Evolutionary conservation across 352 stramenopile species (phyloP).

Genomic region (Phytopythium mirpurense): DNA sequence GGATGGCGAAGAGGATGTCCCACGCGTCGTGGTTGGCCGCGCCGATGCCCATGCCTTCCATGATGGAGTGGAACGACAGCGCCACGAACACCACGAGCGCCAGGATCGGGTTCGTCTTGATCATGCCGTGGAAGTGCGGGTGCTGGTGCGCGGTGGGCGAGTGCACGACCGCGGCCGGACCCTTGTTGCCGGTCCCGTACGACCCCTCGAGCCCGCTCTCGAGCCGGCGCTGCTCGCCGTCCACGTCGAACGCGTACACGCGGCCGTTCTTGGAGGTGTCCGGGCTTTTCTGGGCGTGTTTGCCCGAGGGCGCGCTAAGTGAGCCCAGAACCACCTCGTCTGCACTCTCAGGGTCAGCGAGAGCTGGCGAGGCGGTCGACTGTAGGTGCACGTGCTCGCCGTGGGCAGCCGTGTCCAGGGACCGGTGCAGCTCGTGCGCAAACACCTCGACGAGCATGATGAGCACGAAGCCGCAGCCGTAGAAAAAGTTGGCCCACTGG

Average conservation of each 20-base stretch:
- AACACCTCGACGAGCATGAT: constrained; percentile 71
- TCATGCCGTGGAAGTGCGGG: constrained; percentile 58
- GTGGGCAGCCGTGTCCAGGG: constrained; percentile 22
- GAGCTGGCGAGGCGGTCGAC: neutral
- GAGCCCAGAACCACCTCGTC: neutral
- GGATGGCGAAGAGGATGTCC: constrained; percentile 73
- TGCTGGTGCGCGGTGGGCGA: constrained; percentile 19
- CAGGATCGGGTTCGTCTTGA: constrained; percentile 53
- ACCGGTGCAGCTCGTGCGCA: constrained; percentile 52
- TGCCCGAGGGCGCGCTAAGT: neutral
- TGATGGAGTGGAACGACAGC: constrained; percentile 81
- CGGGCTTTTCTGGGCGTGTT: neutral
- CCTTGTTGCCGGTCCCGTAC: constrained; percentile 8
- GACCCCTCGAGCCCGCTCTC: neutral
- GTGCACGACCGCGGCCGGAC: constrained; percentile 2
- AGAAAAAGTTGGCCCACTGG: constrained; percentile 80
- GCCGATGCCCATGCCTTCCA: constrained; percentile 82
- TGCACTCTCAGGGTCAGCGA: constrained; percentile 6
- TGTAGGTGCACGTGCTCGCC: constrained; percentile 14
- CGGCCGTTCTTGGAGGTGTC: constrained; percentile 3
- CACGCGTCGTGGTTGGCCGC: constrained; percentile 49
- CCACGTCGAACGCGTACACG: constrained; percentile 1
- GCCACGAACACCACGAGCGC: constrained; percentile 74
- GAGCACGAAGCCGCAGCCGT: constrained; percentile 64
- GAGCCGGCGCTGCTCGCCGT: constrained; percentile 2